Base-by-base conservation (phyloP, 345 rosid species). In the Pugionium cornutum region DNA sequence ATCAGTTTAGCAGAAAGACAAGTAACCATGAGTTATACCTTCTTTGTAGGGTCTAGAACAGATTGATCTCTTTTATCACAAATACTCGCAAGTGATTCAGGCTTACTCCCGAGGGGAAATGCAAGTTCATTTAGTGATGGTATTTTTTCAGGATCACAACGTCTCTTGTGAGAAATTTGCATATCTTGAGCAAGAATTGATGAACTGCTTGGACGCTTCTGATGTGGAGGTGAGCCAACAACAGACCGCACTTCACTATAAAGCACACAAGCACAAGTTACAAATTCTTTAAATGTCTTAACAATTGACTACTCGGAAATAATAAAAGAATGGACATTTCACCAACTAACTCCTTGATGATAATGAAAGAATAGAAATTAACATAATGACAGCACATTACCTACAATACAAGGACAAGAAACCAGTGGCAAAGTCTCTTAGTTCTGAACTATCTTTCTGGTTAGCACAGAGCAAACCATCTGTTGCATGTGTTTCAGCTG, bases 321-420 rank as follows among this genome's bases (percentile, higher is more conserved):
- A 10, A 53, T 9, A 63, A 27, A 77, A 27, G 41, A 48, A 53
- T 10, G 54, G 41, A 28, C 37, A 27, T 51, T 9, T 62, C 36
- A 70, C 48, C 45, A 55, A 58, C 11, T 36, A 45, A 41, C 35
- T 36, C 61, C 9, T 29, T 39, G 47, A 55, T 48, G 53, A 53
- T 48, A 47, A 32, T 46, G 18, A 54, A 51, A 41, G 49, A 66
- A 57, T 3, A 35, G 29, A 69, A 52, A 6, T 26, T 0, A 6
- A 30, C 31, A 58, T 27, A 66, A 31, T 2, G 9, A 32, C 61
- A 46, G 25, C 46, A 31, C 59, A 58, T 62, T 89, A 92, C 98
- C 98, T 77, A 75, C 96, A 89, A 77, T 89, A 89, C 76, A 92
- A 70, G 70, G 98, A 89, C 86, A 92, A 78, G 77, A 88, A 92